phyloP scores from a whole-genome alignment of 257 asterid species.

The Rubia yunnanensis region DNA sequence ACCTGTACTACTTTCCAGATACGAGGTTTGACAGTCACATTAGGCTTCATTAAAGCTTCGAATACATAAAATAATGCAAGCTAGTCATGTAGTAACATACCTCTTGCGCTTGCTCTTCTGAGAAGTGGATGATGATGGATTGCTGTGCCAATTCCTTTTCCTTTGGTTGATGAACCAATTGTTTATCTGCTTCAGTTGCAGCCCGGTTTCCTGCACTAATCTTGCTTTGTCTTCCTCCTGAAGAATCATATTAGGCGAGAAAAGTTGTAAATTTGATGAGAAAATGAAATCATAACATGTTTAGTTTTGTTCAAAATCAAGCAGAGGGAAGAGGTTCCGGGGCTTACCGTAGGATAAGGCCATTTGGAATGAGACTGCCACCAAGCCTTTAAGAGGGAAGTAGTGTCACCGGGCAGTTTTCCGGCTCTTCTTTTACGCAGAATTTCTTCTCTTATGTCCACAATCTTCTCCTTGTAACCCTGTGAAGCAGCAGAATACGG shows the following conservation, averaged over 20 bases:
- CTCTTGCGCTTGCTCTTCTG: conserved; percentile 88
- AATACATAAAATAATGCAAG: neutral
- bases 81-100: conserved; percentile 22
- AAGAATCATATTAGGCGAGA: neutral
- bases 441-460: conserved; percentile 55
- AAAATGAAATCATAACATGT: neutral
- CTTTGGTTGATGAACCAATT: conserved; percentile 97
- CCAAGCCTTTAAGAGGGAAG: conserved; percentile 69
- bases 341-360: conserved; percentile 78
- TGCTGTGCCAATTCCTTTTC: conserved; percentile 93
- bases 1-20: conserved; percentile 20
- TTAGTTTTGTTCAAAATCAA: neutral
- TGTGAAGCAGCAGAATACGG: conserved; percentile 14
- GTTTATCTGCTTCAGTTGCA: conserved; percentile 84
- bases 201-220: conserved; percentile 82
- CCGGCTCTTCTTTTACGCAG: conserved; percentile 76
- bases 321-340: neutral
- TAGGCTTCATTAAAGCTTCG: neutral
- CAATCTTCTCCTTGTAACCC: conserved; percentile 61
- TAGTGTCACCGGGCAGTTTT: conserved; percentile 75
- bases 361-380: conserved; percentile 87
- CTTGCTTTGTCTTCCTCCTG: conserved; percentile 92
- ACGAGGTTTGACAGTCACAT: neutral
- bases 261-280: neutral
- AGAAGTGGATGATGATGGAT: conserved; percentile 69